Evolutionary conservation across 1,139 yeast genomes (phyloP), one percentile per base, ranked within the genome.

Genomic region (Pichia sp.): DNA sequence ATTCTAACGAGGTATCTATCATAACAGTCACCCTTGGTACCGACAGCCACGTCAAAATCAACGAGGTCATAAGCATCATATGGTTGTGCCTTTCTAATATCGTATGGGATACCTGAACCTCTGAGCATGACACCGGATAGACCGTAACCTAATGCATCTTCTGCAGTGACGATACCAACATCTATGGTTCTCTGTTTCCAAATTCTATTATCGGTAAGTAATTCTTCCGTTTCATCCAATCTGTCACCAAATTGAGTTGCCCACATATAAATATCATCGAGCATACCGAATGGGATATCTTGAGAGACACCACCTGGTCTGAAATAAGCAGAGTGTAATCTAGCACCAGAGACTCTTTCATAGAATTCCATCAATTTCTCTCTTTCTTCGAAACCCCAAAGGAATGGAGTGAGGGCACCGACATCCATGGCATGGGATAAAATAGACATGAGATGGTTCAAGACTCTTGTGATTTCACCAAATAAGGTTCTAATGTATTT

Each of bases 181-280:
- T 76, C 87, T 44, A 77, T 64, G 30, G 94, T 83, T 69, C 95
- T 79, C 57, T 82, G 82, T 64, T 80, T 82, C 95, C 95, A 85
- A 63, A 85, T 85, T 66, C 95, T 81, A 65, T 85, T 85, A 59
- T 84, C 94, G 35, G 95, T 83, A 48, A 82, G 72, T 64, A 85
- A 72, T 63, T 85, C 95, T 67, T 85, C 95, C 45, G 82, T 77
- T 63, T 85, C 95, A 62, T 85, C 95, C 51, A 85, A 64, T 67
- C 95, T 77, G 66, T 85, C 95, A 58, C 94, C 95, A 51, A 85
- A 85, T 67, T 85, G 95, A 26, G 95, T 85, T 39, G 94, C 94
- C 95, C 95, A 85, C 91, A 84, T 84, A 65, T 82, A 85, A 52
- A 85, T 85, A 58, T 85, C 95, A 60, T 85, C 95, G 52, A 85